A percentile compares a stretch with the other conserved stretches of the same genome.
Evolutionary conservation across 306 rosid genomes (phyloP).

Genomic region (Dalbergia oliveri): DNA sequence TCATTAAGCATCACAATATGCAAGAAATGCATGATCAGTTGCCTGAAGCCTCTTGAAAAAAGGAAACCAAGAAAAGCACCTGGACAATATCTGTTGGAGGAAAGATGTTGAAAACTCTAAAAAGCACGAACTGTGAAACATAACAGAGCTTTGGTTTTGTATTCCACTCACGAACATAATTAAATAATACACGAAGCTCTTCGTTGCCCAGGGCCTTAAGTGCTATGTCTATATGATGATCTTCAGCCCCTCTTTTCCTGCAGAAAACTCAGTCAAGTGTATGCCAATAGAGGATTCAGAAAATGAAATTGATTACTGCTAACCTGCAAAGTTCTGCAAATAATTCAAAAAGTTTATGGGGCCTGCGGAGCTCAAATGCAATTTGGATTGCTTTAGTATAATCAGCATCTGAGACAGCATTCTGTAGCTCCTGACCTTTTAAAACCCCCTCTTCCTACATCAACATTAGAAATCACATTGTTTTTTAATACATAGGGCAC

Average conservation of each 20-base stretch:
- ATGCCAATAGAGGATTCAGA: slow-evolving; percentile 6
- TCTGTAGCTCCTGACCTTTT: slow-evolving; percentile 94
- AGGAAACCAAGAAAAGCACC: slow-evolving; percentile 49
- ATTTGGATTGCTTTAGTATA: slow-evolving; percentile 85
- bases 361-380: slow-evolving; percentile 86
- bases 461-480: slow-evolving; percentile 40
- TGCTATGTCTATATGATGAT: slow-evolving; percentile 69
- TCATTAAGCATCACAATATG: slow-evolving; percentile 13
- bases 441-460: slow-evolving; percentile 90
- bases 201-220: slow-evolving; percentile 66
- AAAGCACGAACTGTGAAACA: slow-evolving; percentile 86
- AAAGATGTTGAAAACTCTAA: slow-evolving; percentile 73
- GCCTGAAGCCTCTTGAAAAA: slow-evolving; percentile 8
- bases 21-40: slow-evolving; percentile 10
- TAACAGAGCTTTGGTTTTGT: slow-evolving; percentile 88
- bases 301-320: slow-evolving; percentile 29
- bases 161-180: slow-evolving; percentile 90
- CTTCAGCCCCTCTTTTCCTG: slow-evolving; percentile 74
- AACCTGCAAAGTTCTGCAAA: slow-evolving; percentile 88
- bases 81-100: slow-evolving; percentile 76
- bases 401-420: slow-evolving; percentile 91
- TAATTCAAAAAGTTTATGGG: slow-evolving; percentile 73
- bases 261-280: slow-evolving; percentile 45
- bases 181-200: slow-evolving; percentile 70
- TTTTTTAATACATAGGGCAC: not conserved